Evolutionary conservation across 164 flowering plant species (phyloP).

Genomic region (Magnolia sinica): DNA sequence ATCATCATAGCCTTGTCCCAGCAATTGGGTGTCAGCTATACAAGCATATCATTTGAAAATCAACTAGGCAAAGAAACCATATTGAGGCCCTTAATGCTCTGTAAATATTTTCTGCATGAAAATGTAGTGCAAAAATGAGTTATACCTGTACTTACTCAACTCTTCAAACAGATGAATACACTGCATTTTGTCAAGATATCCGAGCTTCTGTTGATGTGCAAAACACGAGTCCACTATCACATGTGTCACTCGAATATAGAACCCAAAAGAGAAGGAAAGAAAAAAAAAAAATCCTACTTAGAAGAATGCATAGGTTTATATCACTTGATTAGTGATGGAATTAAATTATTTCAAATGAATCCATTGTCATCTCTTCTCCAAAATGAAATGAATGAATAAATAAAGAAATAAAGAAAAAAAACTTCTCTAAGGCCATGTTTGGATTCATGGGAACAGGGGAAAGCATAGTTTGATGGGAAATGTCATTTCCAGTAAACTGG

Average conservation of each 20-base stretch:
- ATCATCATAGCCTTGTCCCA: background rate
- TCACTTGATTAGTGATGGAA: no score
- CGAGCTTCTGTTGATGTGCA: conserved; percentile 42
- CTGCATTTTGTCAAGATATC: conserved; percentile 60
- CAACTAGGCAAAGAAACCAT: background rate
- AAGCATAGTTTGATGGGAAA: no score
- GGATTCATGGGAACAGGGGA: no score
- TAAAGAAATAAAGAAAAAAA: no score
- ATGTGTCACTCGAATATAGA: background rate
- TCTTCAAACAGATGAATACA: conserved; percentile 72
- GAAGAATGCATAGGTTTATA: background rate
- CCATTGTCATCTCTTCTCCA: no score
- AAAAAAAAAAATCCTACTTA: background rate
- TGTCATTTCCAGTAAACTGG: no score
- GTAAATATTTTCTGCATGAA: background rate
- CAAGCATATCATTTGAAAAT: background rate
- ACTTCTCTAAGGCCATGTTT: no score
- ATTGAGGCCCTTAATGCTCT: background rate
- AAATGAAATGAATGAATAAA: no score
- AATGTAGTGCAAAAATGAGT: background rate
- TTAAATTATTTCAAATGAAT: no score
- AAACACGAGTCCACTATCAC: conserved; percentile 6
- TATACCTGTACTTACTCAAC: conserved; percentile 78
- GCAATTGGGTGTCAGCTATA: background rate
- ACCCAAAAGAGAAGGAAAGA: background rate